A percentile compares a stretch with the other conserved stretches of the same genome.
phyloP scores from a whole-genome alignment of 1,284 basidiomycete species.

The Moesziomyces aphidis region DNA sequence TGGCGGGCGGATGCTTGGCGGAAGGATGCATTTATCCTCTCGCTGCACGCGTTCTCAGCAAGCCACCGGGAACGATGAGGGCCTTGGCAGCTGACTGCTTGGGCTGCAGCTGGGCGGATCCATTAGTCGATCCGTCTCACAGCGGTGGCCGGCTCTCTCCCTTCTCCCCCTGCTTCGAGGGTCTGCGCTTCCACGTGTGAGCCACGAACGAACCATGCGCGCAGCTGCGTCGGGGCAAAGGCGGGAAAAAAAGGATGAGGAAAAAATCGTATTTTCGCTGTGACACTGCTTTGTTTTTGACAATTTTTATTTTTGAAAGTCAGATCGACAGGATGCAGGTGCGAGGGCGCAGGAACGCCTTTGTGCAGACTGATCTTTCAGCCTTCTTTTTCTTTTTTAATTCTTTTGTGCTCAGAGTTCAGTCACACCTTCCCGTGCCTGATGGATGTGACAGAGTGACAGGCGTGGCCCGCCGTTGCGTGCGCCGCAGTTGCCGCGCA shows the following conservation, averaged over 20 bases:
- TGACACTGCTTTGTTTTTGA: neutral
- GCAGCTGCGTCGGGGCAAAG: neutral
- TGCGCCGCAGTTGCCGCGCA: neutral
- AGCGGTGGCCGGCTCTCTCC: neutral
- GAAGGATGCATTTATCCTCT: constrained; percentile 9
- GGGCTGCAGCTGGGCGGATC: neutral
- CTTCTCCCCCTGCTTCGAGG: too few species aligned
- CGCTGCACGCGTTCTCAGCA: constrained; percentile 1
- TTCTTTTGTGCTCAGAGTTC: neutral
- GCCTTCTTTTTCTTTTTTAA: neutral
- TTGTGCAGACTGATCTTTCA: too few species aligned
- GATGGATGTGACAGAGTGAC: neutral
- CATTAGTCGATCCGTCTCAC: neutral
- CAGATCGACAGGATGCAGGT: constrained; percentile 13
- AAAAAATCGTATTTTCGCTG: neutral
- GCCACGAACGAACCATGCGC: neutral
- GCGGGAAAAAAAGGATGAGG: too few species aligned
- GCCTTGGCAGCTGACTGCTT: neutral
- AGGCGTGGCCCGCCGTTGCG: neutral
- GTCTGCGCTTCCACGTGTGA: neutral
- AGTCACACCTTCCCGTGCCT: neutral
- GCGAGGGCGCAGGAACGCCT: constrained; percentile 1
- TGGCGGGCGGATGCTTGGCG: neutral
- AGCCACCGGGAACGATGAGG: neutral
- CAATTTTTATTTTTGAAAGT: constrained; percentile 7